Conservation (phyloP, 2,329 filamentous ascomycete genomes). For the Escovopsis sp. region DNA sequence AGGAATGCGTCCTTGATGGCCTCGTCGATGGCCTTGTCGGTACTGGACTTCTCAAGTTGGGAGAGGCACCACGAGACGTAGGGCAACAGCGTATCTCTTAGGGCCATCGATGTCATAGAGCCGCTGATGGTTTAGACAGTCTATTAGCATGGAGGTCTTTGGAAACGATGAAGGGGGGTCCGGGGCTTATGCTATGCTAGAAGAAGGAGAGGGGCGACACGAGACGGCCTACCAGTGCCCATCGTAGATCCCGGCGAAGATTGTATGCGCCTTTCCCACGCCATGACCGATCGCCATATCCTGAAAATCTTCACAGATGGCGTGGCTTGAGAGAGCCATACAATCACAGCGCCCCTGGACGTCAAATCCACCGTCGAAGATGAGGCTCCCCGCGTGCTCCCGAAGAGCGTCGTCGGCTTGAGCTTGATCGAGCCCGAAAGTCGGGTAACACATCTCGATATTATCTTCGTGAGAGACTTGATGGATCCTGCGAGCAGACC, state of each 20-base stretch:
- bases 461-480: too few relatives aligned
- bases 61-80: conserved; percentile 24
- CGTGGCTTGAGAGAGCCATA: conserved; percentile 20
- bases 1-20: conserved; percentile 33
- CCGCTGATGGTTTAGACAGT: conserved; percentile 18
- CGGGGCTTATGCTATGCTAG: too few relatives aligned
- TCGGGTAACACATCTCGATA: too few relatives aligned
- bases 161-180: too few relatives aligned
- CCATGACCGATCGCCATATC: conserved; percentile 17
- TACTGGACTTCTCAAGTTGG: conserved; percentile 14
- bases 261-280: conserved; percentile 12
- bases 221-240: conserved; percentile 29
- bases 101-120: conserved; percentile 24
- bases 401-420: conserved; percentile 17
- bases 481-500: too few relatives aligned
- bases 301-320: conserved; percentile 23
- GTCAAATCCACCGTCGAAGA: conserved; percentile 13
- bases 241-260: conserved; percentile 30
- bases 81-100: conserved; percentile 27
- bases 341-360: conserved; percentile 19
- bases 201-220: neutral
- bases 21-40: conserved; percentile 32
- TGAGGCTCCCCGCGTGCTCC: conserved; percentile 15
- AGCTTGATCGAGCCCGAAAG: too few relatives aligned
- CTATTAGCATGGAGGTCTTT: neutral